phyloP scores from a whole-genome alignment of 345 rosid species.

The Populus pruinosa region DNA sequence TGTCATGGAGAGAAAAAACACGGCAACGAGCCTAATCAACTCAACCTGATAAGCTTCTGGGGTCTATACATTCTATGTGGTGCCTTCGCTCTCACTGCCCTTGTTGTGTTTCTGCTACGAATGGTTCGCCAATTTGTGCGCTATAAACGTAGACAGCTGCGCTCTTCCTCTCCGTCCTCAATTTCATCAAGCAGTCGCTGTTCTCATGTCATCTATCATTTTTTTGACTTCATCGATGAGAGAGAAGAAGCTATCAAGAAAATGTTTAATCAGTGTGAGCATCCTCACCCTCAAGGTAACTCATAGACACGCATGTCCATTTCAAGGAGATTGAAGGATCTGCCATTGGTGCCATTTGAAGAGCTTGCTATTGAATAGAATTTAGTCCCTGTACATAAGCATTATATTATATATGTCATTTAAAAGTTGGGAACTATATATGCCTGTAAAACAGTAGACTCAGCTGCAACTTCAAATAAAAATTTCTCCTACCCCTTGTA shows the following conservation, averaged over 20 bases:
- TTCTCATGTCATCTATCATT: slow-evolving; percentile 41
- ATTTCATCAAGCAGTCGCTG: slow-evolving; percentile 27
- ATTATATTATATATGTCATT: not conserved
- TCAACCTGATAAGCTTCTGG: slow-evolving; percentile 70
- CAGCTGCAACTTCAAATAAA: not conserved
- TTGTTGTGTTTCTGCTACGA: slow-evolving; percentile 46
- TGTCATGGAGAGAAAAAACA: slow-evolving; percentile 36
- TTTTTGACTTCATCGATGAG: slow-evolving; percentile 71
- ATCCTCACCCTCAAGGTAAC: slow-evolving; percentile 29
- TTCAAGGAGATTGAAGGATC: not conserved
- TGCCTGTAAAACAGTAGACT: no score
- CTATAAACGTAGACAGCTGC: slow-evolving; percentile 44
- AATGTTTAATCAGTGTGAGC: slow-evolving; percentile 42
- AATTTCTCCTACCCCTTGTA: not conserved
- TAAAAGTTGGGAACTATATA: no score
- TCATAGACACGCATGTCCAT: slow-evolving; percentile 9
- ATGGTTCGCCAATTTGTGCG: slow-evolving; percentile 49
- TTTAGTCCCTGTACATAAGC: not conserved
- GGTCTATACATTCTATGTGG: slow-evolving; percentile 70
- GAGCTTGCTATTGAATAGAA: not conserved
- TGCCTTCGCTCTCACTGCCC: slow-evolving; percentile 39
- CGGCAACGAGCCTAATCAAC: slow-evolving; percentile 47
- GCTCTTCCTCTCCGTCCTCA: slow-evolving; percentile 12
- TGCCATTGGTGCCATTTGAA: not conserved
- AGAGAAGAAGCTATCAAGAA: slow-evolving; percentile 80